Conservation (phyloP, 805 yeast genomes). For the Candida sakaeoensis region DNA sequence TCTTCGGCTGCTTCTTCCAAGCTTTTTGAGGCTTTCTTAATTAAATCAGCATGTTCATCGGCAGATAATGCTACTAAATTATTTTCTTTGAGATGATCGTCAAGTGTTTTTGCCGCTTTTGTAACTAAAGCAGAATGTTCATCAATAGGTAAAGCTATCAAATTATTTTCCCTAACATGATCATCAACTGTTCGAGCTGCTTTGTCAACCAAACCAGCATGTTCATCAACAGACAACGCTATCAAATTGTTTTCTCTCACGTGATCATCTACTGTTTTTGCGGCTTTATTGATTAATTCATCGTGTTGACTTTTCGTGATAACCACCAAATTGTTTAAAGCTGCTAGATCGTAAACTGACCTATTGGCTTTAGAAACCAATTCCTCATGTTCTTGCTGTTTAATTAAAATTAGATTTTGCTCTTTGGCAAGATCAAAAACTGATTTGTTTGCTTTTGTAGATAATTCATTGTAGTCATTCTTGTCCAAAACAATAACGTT, state of each 20-base stretch:
- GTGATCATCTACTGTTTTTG: slow-evolving; percentile 21
- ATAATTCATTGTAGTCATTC: slow-evolving; percentile 6
- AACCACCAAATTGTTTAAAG: slow-evolving; percentile 12
- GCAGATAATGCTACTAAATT: too few species aligned
- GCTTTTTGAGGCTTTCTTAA: too few species aligned
- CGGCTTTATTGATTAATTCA: slow-evolving; percentile 8
- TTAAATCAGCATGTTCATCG: too few species aligned
- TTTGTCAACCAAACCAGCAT: slow-evolving; percentile 7
- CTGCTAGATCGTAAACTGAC: slow-evolving; percentile 15
- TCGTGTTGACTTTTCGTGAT: slow-evolving; percentile 4
- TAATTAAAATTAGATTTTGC: slow-evolving; percentile 9
- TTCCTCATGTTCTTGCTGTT: slow-evolving; percentile 10
- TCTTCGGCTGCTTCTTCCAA: slow-evolving; percentile 4
- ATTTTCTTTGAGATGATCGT: too few species aligned
- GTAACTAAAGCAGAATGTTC: slow-evolving; percentile 6
- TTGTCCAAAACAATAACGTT: slow-evolving; percentile 10
- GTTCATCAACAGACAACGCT: slow-evolving; percentile 12
- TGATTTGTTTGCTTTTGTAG: slow-evolving; percentile 9
- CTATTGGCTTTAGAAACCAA: slow-evolving; percentile 21
- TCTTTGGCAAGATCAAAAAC: slow-evolving; percentile 10
- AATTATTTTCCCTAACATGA: slow-evolving; percentile 7
- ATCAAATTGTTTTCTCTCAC: slow-evolving; percentile 10
- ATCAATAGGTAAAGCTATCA: slow-evolving; percentile 1
- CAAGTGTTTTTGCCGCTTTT: neutral
- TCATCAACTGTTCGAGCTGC: slow-evolving; percentile 8